Evolutionary conservation across 768 basidiomycete genomes (phyloP).

Genomic region (Pisolithus tinctorius): DNA sequence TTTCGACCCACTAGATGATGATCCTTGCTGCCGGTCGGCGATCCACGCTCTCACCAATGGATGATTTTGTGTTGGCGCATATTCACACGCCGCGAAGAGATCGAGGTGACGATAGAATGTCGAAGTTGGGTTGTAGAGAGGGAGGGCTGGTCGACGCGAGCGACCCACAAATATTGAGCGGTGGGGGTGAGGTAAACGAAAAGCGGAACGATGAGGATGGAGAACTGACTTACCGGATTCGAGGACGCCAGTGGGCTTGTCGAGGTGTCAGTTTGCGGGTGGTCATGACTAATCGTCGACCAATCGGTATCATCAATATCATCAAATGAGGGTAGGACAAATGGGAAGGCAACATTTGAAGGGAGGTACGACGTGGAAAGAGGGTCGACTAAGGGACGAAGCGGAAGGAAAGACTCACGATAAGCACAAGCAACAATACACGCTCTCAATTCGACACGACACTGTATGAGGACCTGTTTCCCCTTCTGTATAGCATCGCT

Average conservation of each 20-base stretch:
- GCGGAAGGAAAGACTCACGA: slow-evolving; percentile 29
- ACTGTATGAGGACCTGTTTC: slow-evolving; percentile 50
- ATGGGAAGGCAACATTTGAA: too few relatives aligned
- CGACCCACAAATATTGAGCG: too few relatives aligned
- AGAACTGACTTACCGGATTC: slow-evolving; percentile 41
- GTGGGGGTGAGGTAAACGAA: neutral
- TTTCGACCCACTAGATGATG: too few relatives aligned
- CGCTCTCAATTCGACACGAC: slow-evolving; percentile 45
- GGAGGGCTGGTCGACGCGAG: slow-evolving; percentile 32
- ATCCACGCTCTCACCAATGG: slow-evolving; percentile 37
- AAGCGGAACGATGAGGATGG: too few relatives aligned
- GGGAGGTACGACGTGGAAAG: too few relatives aligned
- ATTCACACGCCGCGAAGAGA: slow-evolving; percentile 37
- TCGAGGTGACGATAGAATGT: slow-evolving; percentile 43
- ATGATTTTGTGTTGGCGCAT: slow-evolving; percentile 32
- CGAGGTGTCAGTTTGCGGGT: slow-evolving; percentile 30
- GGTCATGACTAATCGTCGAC: slow-evolving; percentile 38
- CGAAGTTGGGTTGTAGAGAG: slow-evolving; percentile 45
- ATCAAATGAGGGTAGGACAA: too few relatives aligned
- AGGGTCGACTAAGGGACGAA: neutral
- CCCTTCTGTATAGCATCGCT: slow-evolving; percentile 32
- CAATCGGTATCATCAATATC: neutral
- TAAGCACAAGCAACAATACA: slow-evolving; percentile 49
- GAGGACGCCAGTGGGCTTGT: slow-evolving; percentile 35
- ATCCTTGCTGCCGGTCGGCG: slow-evolving; percentile 11